Conservation (phyloP, 2,329 filamentous ascomycete genomes). For the Biscogniauxia sp. region DNA sequence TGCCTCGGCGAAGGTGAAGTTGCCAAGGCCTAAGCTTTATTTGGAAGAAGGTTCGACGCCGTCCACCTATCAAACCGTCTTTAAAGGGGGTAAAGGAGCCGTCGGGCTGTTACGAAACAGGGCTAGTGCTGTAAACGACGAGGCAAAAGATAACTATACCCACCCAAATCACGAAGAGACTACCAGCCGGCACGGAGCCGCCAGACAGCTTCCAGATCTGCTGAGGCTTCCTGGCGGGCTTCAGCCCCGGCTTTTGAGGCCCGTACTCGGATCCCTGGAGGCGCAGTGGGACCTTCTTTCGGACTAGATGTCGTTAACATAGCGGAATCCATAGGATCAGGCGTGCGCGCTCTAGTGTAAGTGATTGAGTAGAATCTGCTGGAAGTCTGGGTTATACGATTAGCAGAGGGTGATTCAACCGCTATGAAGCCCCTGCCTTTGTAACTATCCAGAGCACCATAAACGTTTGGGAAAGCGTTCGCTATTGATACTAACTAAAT, state of each 20-base stretch:
- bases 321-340: background rate
- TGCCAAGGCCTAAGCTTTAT: constrained; percentile 16
- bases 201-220: background rate
- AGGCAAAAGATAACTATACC: background rate
- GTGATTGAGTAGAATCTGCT: background rate
- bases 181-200: background rate
- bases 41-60: constrained; percentile 15
- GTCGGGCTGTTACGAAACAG: constrained; percentile 10
- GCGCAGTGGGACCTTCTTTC: background rate
- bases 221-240: background rate
- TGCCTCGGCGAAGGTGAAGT: constrained; percentile 9
- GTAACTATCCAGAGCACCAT: background rate
- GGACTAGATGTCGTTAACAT: background rate
- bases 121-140: background rate
- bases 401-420: background rate
- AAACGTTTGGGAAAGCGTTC: background rate
- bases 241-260: background rate
- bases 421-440: background rate
- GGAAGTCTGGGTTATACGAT: background rate
- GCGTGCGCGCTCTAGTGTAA: background rate
- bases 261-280: background rate
- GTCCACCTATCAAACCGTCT: constrained; percentile 8
- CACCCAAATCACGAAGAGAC: background rate
- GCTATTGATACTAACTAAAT: background rate
- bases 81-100: constrained; percentile 8